A percentile compares a stretch with the other conserved stretches of the same genome.
These are phyloP conservation scores for Quercus rubra DNA, from an alignment of 306 rosid genomes.

Conservation along the genomic window DNA sequence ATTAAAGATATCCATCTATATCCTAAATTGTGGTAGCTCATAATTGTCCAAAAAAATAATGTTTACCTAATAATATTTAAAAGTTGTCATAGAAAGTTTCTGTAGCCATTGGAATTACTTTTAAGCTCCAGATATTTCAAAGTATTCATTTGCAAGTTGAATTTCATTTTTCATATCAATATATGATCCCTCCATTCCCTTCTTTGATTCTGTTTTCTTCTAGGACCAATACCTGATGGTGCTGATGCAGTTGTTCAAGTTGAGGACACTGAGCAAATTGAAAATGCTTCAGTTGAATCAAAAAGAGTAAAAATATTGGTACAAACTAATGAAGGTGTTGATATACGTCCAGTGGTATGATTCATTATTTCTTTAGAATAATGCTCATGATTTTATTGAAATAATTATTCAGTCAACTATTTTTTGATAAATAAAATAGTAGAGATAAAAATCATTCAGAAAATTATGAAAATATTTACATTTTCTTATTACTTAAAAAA, in stretches of 20 bases:
- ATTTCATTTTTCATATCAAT: background rate
- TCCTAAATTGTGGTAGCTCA: background rate
- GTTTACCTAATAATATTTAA: background rate
- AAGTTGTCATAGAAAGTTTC: background rate
- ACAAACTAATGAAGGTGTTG: slow-evolving; percentile 54
- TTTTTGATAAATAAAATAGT: background rate
- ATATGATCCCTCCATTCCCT: background rate
- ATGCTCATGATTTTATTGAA: background rate
- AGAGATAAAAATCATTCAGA: no score
- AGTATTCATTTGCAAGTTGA: background rate
- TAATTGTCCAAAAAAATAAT: background rate
- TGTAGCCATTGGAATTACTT: background rate
- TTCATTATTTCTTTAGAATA: background rate
- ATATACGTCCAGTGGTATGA: slow-evolving; percentile 85
- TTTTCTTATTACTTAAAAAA: no score
- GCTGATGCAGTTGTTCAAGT: slow-evolving; percentile 97
- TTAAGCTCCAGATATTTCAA: background rate
- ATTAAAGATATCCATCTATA: background rate
- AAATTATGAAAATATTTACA: background rate
- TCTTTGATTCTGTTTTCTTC: slow-evolving; percentile 9
- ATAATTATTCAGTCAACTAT: background rate
- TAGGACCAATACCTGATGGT: slow-evolving; percentile 96
- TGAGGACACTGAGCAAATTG: slow-evolving; percentile 71
- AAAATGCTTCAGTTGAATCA: slow-evolving; percentile 23
- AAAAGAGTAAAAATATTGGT: slow-evolving; percentile 58